These are phyloP conservation scores for Linnemannia exigua DNA, from an alignment of 192 early-diverging fungal species.

Conservation along the genomic window DNA sequence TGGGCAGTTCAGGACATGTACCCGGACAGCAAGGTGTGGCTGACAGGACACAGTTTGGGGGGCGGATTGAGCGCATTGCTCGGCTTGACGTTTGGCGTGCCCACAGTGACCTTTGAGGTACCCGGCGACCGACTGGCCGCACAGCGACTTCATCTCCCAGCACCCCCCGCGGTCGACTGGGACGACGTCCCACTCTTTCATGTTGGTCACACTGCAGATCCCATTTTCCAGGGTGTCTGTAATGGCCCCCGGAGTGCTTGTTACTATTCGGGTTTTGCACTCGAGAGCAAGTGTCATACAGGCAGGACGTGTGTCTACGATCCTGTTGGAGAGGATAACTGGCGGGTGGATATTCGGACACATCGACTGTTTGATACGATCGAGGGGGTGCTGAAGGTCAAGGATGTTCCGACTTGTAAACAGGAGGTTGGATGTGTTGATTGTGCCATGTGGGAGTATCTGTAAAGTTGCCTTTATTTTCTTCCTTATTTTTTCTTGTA, in stretches of 20 bases:
- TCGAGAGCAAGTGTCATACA: conserved; percentile 81
- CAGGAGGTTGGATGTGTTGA: conserved; percentile 74
- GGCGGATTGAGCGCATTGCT: conserved; percentile 71
- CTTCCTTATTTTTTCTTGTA: background rate
- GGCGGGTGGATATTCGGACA: conserved; percentile 78
- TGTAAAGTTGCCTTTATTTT: conserved; percentile 32
- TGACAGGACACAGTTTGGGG: conserved; percentile 90
- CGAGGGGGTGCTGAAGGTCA: conserved; percentile 65
- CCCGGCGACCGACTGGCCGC: conserved; percentile 89
- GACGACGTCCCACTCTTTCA: conserved; percentile 86
- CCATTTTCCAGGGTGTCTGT: conserved; percentile 92
- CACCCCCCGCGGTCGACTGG: conserved; percentile 62
- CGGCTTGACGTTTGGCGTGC: conserved; percentile 88
- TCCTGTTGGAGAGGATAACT: conserved; percentile 71
- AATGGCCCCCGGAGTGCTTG: conserved; percentile 58
- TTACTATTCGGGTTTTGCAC: conserved; percentile 43
- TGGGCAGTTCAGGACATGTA: conserved; percentile 76
- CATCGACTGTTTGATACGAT: conserved; percentile 89
- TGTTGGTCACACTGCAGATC: conserved; percentile 92
- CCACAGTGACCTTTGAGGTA: conserved; percentile 86
- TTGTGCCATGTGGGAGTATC: conserved; percentile 84
- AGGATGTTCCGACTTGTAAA: conserved; percentile 48
- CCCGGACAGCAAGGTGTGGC: conserved; percentile 78
- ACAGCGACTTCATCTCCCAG: conserved; percentile 80
- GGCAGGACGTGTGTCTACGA: conserved; percentile 80